Evolutionary conservation across 2,329 filamentous ascomycete genomes (phyloP).

Genomic region (Achaetomium macrosporum): DNA sequence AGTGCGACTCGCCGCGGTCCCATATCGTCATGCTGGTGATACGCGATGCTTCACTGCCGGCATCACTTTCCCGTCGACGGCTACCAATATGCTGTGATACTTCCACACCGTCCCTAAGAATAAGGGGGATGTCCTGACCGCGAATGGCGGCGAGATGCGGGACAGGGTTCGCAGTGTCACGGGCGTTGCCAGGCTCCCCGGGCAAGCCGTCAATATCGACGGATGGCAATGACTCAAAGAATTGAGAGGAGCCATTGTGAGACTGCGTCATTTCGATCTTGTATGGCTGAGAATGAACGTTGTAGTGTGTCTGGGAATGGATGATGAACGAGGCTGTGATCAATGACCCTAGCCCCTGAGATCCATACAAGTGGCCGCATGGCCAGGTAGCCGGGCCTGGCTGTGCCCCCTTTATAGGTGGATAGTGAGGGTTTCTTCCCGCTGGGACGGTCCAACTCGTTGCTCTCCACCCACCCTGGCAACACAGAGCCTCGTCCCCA

Average conservation of each 20-base stretch:
- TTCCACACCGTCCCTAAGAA: background rate
- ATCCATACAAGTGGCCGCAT: no score
- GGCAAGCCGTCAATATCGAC: no score
- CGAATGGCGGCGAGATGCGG: background rate
- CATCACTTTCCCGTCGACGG: background rate
- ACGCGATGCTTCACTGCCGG: background rate
- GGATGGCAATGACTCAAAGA: background rate
- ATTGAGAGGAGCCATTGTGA: background rate
- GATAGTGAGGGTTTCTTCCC: no score
- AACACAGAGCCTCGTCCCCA: no score
- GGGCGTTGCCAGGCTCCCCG: no score
- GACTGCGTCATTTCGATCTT: background rate
- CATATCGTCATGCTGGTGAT: background rate
- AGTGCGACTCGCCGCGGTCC: slow-evolving; percentile 1
- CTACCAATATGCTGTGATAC: background rate
- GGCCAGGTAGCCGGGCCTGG: no score
- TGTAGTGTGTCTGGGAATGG: background rate
- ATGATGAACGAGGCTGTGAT: no score
- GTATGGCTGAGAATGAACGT: no score
- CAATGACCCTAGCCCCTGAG: no score
- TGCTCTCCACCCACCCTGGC: no score
- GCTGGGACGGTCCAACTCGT: no score
- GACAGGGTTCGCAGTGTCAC: background rate
- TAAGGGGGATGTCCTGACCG: background rate
- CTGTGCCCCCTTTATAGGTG: no score